Base-by-base conservation (phyloP, 164 flowering plant species). In the Vitis rotundifolia region DNA sequence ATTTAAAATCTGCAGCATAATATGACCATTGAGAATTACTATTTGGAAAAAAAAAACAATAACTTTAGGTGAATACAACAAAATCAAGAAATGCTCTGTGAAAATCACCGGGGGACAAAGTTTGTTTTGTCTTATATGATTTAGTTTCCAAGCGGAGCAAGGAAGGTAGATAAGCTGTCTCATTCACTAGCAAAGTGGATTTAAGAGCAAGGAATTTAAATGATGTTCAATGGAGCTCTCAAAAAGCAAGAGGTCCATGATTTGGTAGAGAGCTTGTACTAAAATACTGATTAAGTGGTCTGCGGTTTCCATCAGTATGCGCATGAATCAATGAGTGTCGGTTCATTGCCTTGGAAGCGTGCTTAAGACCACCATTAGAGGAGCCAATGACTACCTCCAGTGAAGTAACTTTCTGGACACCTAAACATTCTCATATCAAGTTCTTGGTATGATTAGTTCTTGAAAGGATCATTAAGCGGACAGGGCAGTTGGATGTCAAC, bases 111-210 rank as follows among this genome's bases (percentile, higher is more conserved):
- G 26, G 26, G 44, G 44, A 4, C 44, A 37, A 53, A 53, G 16
- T 11, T 14, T 5, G 18, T 10, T 10, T 22, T 11, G 26, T 11
- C 26, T 59, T 37, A 22, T 22, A 0, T 22, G 13, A 2, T 22
- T 59, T 5, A 22, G 8, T 68, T 62, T 18, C 19, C 56, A 73
- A 57, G 55, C 49, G 29, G 16, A 44, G 61, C 3, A 9, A 50
- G 14, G 66, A 60, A 16, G 49, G 49, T 48, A 26, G 73, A 48
- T 72, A 66, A 59, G 63, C 19, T 72, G 69, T 72, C 75, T 1
- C 61, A 31, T 59, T 59, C 61, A 22, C 11, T 4, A 65, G 18
- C 49, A 19, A 57, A 50, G 68, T 49, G 68, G 58, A 26, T 58
- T 28, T 5, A 44, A 51, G 18, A 59, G 11, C 9, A 31, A 51